A percentile compares a stretch with the other conserved stretches of the same genome.
These are phyloP conservation scores for Trypanosoma boissoni DNA, from an alignment of 208 protist species.

Conservation along the genomic window DNA sequence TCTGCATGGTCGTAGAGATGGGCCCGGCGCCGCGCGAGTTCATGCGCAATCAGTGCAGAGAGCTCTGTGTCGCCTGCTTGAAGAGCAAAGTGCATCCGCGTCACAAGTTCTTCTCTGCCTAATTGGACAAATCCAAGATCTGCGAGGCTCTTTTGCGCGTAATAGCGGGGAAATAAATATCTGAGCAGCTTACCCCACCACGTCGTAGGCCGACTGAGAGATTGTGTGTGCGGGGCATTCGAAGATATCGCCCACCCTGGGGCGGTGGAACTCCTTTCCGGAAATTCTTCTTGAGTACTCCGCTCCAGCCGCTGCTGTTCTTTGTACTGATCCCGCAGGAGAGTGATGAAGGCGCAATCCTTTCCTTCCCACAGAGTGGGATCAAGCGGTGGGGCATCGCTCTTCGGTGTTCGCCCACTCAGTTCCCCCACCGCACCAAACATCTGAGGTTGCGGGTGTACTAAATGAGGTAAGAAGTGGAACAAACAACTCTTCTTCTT, in stretches of 20 bases:
- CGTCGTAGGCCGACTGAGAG: neutral
- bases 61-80: constrained; percentile 53
- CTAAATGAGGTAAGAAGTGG: neutral
- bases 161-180: constrained; percentile 40
- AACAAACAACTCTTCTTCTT: constrained; percentile 9
- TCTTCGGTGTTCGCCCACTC: constrained; percentile 33
- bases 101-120: constrained; percentile 52
- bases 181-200: constrained; percentile 23
- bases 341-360: constrained; percentile 59
- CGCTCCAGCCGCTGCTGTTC: constrained; percentile 27
- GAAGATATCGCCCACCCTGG: neutral
- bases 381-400: constrained; percentile 65
- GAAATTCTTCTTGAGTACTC: neutral
- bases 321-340: constrained; percentile 25
- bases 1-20: constrained; percentile 15
- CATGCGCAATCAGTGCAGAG: constrained; percentile 58
- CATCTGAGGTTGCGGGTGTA: neutral
- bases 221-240: constrained; percentile 6
- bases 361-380: constrained; percentile 50
- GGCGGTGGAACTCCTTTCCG: neutral
- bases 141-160: constrained; percentile 25
- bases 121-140: constrained; percentile 25
- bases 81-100: constrained; percentile 68
- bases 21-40: constrained; percentile 57
- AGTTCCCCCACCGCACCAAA: neutral